Evolutionary conservation across 768 basidiomycete genomes (phyloP), one percentile per base, ranked within the genome.

Genomic region (Boletellus sp.): DNA sequence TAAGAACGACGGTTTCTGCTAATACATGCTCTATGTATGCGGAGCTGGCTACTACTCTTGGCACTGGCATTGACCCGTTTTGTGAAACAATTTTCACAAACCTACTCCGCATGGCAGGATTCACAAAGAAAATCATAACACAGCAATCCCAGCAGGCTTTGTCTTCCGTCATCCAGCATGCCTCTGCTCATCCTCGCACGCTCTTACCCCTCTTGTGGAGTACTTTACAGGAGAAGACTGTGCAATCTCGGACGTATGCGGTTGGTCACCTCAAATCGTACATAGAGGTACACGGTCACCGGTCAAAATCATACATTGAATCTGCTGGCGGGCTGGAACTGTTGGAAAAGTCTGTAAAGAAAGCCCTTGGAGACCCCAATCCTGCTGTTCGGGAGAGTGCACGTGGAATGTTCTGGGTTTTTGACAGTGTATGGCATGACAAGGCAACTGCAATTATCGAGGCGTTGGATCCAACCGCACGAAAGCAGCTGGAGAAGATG

Each of bases 41-140:
- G 37, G 93, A 96, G 56, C 74, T 98, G 34, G 81, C 84, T 31
- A 55, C 70, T 26, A 72, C 81, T 15, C 79, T 98, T 26, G 83
- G 83, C 39, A 59, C 79, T 10, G 67, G 75, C 15, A 71, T 97
- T 40, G 94, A 98, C 63, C 84, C 84, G 0, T 81, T 87, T 60
- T 85, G 85, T 62, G 96, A 98, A 42, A 66, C 75, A 2, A 62
- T 96, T 3, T 74, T 92, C 51, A 78, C 79, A n/a, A 79, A 86
- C 60, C 78, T 94, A 12, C 74, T 94, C 36, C 84, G 83, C 54
- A 87, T 98, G 89, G 83, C 89, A 24, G 84, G 83, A 8, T 84
- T 90, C 47, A 97, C 94, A 28, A 99, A 99, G 71, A 95, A 94
- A 66, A 84, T 97, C 42, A 80, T 83, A 20, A 91, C 88, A 4